These are phyloP conservation scores for Aspergillus fumigatiaffinis DNA, from an alignment of 2,329 filamentous ascomycete species.

Conservation along the genomic window DNA sequence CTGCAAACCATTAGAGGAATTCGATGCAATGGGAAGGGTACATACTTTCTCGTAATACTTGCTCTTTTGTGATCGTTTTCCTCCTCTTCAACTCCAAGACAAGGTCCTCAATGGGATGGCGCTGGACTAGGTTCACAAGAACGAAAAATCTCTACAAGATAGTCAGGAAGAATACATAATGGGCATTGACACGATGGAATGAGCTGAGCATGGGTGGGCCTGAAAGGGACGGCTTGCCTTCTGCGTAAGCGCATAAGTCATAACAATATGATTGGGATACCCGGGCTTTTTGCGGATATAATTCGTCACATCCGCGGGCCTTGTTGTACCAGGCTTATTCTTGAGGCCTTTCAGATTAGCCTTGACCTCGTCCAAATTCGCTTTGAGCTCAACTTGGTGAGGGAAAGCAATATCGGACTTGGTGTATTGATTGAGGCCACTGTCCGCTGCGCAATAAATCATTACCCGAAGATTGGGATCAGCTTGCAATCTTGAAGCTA, in stretches of 20 bases:
- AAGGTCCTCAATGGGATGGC: conserved; percentile 67
- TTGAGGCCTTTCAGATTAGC: conserved; percentile 93
- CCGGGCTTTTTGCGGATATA: conserved; percentile 63
- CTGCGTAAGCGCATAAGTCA: conserved; percentile 87
- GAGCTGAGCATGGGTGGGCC: neutral
- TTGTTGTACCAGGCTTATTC: conserved; percentile 91
- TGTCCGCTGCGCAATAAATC: conserved; percentile 74
- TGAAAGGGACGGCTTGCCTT: conserved; percentile 58
- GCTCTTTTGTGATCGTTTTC: conserved; percentile 72
- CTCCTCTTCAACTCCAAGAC: conserved; percentile 62
- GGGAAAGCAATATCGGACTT: conserved; percentile 77
- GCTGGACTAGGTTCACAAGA: conserved; percentile 70
- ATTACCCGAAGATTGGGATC: conserved; percentile 68
- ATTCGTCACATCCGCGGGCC: conserved; percentile 85
- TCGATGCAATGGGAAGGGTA: conserved; percentile 1
- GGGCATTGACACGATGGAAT: neutral
- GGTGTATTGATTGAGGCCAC: conserved; percentile 53
- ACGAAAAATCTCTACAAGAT: conserved; percentile 64
- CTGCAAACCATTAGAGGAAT: conserved; percentile 44
- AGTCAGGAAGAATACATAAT: conserved; percentile 4
- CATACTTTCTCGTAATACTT: conserved; percentile 77
- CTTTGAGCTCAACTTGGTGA: conserved; percentile 84
- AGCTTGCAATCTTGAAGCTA: conserved; percentile 53
- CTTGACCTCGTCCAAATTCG: conserved; percentile 84
- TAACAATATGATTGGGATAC: conserved; percentile 72